phyloP scores from a whole-genome alignment of 1,284 basidiomycete genomes.

The Lignosus rhinocerotis region DNA sequence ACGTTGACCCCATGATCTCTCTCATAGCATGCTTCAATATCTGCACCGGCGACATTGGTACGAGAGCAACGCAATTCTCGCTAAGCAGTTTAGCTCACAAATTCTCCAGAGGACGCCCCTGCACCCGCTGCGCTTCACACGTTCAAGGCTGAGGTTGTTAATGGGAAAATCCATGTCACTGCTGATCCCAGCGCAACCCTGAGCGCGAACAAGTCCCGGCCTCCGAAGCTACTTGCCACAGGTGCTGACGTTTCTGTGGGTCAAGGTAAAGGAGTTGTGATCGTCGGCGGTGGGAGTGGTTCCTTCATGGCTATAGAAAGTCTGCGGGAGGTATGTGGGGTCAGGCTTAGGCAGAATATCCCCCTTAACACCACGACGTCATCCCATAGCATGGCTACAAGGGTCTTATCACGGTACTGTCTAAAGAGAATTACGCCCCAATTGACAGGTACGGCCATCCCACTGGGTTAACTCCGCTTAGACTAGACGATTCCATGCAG shows the following conservation, averaged over 20 bases:
- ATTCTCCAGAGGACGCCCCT: conserved; percentile 79
- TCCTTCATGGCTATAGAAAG: conserved; percentile 83
- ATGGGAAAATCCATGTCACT: conserved; percentile 81
- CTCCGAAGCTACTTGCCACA: conserved; percentile 50
- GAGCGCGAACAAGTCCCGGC: conserved; percentile 67
- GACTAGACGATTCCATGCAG: conserved; percentile 35
- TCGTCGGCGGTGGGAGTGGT: conserved; percentile 87
- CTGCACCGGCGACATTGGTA: conserved; percentile 76
- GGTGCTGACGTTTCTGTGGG: conserved; percentile 23
- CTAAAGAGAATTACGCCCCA: conserved; percentile 79
- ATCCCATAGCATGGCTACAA: conserved; percentile 68
- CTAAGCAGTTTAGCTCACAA: conserved; percentile 17
- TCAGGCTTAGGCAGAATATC: neutral
- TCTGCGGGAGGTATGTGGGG: conserved; percentile 65
- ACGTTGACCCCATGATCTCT: conserved; percentile 1
- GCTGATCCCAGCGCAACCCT: conserved; percentile 70
- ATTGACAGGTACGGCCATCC: conserved; percentile 70
- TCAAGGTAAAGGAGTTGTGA: conserved; percentile 62
- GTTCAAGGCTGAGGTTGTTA: conserved; percentile 72
- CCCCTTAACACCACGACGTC: neutral
- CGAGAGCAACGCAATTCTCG: conserved; percentile 5
- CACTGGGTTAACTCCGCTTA: neutral
- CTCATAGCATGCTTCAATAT: conserved; percentile 83
- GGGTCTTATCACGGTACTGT: conserved; percentile 78
- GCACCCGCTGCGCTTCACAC: conserved; percentile 84